Evolutionary conservation across 2,329 filamentous ascomycete genomes (phyloP), one percentile per base, ranked within the genome.

Genomic region (Escovopsis sp.): DNA sequence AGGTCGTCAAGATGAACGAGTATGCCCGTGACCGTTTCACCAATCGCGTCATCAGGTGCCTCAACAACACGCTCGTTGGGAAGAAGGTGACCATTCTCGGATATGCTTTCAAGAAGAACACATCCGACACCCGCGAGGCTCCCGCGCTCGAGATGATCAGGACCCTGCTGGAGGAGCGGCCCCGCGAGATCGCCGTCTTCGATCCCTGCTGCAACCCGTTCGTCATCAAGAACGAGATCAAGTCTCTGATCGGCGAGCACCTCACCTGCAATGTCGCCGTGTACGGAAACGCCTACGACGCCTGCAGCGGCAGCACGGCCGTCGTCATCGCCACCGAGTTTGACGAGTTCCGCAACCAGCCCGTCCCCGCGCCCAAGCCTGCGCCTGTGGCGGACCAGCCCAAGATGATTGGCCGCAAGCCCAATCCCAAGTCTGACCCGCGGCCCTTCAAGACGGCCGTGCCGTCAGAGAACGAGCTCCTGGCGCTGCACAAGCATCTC

Each of bases 61-160:
- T 87, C 40, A 78, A 83, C 60, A 78, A 79, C 54, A 83, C 78
- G 9, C 64, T 86, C 6, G 67, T 68, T 3, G 72, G 73, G 45
- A 85, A 85, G 65, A 85, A 83, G 61, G 64, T 87, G 12, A 71
- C 79, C 3, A 65, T 88, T 2, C 68, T 88, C 6, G 84, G 84
- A 4, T 87, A 80, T 50, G 79, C 82, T 8, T 88, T 84, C 64
- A 88, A 89, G 67, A 82, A 84, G 61, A 74, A 85, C 57, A 88
- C 83, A 0, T 75, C 73, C 16, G 83, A 88, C 55, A 83, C 80
- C 5, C 71, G 83, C 32, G 82, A 86, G 56, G 77, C 74, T 35
- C 74, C 80, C 0, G 78, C 80, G 0, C 68, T 84, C 16, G 76
- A 79, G 49, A 74, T 84, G 47, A 74, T 85, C 57, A 72, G 72